Conservation (phyloP, 1,284 basidiomycete species). For the Cerrena zonata region DNA sequence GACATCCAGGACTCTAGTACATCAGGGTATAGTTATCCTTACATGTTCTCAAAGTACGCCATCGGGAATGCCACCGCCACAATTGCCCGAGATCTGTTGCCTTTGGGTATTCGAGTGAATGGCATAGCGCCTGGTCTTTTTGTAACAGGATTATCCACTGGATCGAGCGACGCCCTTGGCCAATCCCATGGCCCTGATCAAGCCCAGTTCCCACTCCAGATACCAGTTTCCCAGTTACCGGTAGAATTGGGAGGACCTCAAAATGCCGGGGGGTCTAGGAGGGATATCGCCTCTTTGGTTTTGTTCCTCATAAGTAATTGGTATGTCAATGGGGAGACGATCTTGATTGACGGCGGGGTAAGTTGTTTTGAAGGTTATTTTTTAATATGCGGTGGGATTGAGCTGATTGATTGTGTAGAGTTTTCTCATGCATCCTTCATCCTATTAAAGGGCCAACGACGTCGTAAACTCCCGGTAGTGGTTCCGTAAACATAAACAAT, state of each 20-base stretch:
- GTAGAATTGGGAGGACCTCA: slow-evolving; percentile 8
- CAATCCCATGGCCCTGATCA: slow-evolving; percentile 26
- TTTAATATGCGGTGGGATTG: too few relatives aligned
- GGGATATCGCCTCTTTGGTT: slow-evolving; percentile 42
- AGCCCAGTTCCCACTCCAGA: slow-evolving; percentile 24
- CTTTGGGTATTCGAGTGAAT: slow-evolving; percentile 51
- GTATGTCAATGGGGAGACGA: slow-evolving; percentile 42
- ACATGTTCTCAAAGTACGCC: slow-evolving; percentile 46
- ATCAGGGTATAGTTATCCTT: slow-evolving; percentile 37
- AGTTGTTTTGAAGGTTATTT: too few relatives aligned
- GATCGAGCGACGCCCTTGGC: slow-evolving; percentile 29
- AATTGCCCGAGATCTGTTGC: slow-evolving; percentile 47
- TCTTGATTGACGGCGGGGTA: slow-evolving; percentile 47
- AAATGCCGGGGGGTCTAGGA: slow-evolving; percentile 32
- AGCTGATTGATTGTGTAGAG: too few relatives aligned
- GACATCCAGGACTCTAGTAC: slow-evolving; percentile 36
- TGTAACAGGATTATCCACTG: slow-evolving; percentile 31
- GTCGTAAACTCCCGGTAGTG: too few relatives aligned
- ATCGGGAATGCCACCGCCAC: slow-evolving; percentile 44
- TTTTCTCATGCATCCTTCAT: too few relatives aligned
- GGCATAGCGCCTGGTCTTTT: slow-evolving; percentile 48
- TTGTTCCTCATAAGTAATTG: slow-evolving; percentile 44
- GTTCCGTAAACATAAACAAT: too few relatives aligned
- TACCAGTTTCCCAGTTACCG: slow-evolving; percentile 29
- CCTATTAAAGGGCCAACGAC: too few relatives aligned